Percentiles rank a stretch among this genome's conserved stretches.
These are phyloP conservation scores for Talaromyces ruber DNA, from an alignment of 495 filamentous ascomycete genomes.

Conservation along the genomic window DNA sequence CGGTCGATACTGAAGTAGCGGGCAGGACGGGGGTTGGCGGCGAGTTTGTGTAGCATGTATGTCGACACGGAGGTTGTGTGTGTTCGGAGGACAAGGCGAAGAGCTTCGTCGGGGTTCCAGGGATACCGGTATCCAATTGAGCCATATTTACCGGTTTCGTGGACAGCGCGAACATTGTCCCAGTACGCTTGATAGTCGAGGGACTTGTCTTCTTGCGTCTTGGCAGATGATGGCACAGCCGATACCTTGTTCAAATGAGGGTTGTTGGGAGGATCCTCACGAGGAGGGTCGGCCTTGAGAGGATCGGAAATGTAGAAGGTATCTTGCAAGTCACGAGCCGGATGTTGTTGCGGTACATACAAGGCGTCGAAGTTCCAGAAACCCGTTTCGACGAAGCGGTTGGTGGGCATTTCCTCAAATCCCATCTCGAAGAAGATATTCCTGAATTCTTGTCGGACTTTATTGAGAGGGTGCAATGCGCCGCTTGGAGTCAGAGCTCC, in stretches of 20 bases:
- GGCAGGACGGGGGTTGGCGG: slow-evolving; percentile 69
- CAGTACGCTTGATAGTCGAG: slow-evolving; percentile 78
- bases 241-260: slow-evolving; percentile 26
- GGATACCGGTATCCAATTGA: slow-evolving; percentile 94
- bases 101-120: slow-evolving; percentile 81
- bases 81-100: slow-evolving; percentile 84
- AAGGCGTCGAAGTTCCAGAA: slow-evolving; percentile 99
- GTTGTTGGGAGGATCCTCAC: slow-evolving; percentile 52
- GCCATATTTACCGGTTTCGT: slow-evolving; percentile 79
- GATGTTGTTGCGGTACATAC: slow-evolving; percentile 95
- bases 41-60: slow-evolving; percentile 82
- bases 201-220: slow-evolving; percentile 28
- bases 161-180: slow-evolving; percentile 75
- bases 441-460: slow-evolving; percentile 87
- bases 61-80: slow-evolving; percentile 91
- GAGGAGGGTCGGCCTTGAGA: slow-evolving; percentile 62
- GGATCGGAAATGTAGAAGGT: slow-evolving; percentile 98
- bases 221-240: slow-evolving; percentile 17
- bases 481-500: slow-evolving; percentile 73
- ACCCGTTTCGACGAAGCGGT: slow-evolving; percentile 82
- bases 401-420: slow-evolving; percentile 41
- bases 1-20: slow-evolving; percentile 97
- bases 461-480: slow-evolving; percentile 88
- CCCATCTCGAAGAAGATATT: slow-evolving; percentile 90
- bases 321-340: slow-evolving; percentile 91